Evolutionary conservation across 768 basidiomycete genomes (phyloP).

Genomic region (Mycena venus): DNA sequence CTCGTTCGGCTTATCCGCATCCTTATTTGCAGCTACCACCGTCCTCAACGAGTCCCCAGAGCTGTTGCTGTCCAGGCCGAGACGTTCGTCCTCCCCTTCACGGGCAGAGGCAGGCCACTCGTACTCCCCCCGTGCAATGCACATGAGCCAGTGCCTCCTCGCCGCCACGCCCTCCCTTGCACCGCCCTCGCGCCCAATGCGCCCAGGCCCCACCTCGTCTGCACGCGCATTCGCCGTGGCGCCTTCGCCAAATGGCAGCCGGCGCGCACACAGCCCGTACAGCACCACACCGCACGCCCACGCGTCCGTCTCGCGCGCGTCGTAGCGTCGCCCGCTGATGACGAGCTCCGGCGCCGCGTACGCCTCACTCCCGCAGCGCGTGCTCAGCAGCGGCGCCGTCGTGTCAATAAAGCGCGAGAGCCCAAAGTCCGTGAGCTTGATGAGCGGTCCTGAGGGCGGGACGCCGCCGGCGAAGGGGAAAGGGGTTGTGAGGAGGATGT

Average conservation of each 20-base stretch:
- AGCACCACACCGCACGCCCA: constrained; percentile 94
- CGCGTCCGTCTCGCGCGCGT: constrained; percentile 87
- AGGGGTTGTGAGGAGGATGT: constrained; percentile 79
- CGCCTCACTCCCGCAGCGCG: constrained; percentile 89
- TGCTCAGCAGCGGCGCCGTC: constrained; percentile 70
- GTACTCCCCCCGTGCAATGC: constrained; percentile 86
- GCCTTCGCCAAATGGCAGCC: constrained; percentile 80
- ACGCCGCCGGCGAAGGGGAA: constrained; percentile 54
- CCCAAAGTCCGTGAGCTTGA: constrained; percentile 92
- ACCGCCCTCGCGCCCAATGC: constrained; percentile 40
- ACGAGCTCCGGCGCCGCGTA: constrained; percentile 89
- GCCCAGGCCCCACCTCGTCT: constrained; percentile 46
- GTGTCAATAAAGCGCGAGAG: constrained; percentile 88
- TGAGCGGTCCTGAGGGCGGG: constrained; percentile 64
- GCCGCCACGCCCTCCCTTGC: constrained; percentile 47
- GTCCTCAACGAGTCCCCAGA: constrained; percentile 21
- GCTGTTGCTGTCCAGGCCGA: neutral
- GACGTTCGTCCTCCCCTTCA: neutral
- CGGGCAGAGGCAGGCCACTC: constrained; percentile 65
- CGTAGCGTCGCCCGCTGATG: constrained; percentile 69
- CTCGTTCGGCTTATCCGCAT: constrained; percentile 27
- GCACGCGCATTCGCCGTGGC: constrained; percentile 39
- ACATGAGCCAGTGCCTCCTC: constrained; percentile 74
- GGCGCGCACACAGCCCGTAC: constrained; percentile 79
- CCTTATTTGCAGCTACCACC: neutral